Percentiles rank a stretch among this genome's conserved stretches.
Conservation (phyloP, 2,329 filamentous ascomycete species). For the Exophiala sp. region DNA sequence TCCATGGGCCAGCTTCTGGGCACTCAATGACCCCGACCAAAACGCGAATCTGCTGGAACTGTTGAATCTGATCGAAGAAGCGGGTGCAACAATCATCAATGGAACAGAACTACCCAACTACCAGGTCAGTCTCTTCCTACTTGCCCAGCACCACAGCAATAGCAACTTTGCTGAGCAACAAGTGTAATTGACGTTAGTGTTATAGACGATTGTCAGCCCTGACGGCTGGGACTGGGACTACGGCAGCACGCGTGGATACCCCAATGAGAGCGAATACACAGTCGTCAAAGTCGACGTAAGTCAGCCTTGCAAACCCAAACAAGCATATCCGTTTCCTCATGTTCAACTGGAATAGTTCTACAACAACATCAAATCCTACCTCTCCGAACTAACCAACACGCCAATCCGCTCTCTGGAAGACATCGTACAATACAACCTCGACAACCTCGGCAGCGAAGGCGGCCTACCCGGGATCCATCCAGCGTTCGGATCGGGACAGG, state of each 20-base stretch:
- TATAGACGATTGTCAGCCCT: slow-evolving; percentile 53
- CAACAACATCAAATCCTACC: slow-evolving; percentile 59
- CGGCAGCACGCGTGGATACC: slow-evolving; percentile 44
- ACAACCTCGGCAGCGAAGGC: slow-evolving; percentile 61
- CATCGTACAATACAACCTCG: slow-evolving; percentile 58
- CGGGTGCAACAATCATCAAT: slow-evolving; percentile 64
- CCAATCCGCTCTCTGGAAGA: slow-evolving; percentile 56
- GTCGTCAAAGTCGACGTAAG: slow-evolving; percentile 58
- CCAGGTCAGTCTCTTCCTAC: slow-evolving; percentile 34
- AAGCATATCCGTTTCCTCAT: too few relatives aligned
- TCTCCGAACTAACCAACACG: slow-evolving; percentile 58
- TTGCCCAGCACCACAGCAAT: too few relatives aligned
- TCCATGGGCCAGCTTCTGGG: slow-evolving; percentile 69
- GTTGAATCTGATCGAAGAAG: slow-evolving; percentile 50
- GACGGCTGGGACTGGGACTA: slow-evolving; percentile 71
- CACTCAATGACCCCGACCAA: slow-evolving; percentile 53
- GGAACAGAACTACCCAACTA: slow-evolving; percentile 62
- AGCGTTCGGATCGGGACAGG: slow-evolving; percentile 65
- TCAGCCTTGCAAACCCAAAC: too few relatives aligned
- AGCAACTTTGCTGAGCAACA: too few relatives aligned
- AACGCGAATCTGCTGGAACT: slow-evolving; percentile 48
- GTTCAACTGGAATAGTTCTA: too few relatives aligned
- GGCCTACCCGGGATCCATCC: slow-evolving; percentile 55
- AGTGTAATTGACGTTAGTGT: too few relatives aligned
- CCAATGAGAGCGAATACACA: slow-evolving; percentile 70